Conservation (phyloP, 768 basidiomycete genomes). For the Boletus eberwhitei region DNA sequence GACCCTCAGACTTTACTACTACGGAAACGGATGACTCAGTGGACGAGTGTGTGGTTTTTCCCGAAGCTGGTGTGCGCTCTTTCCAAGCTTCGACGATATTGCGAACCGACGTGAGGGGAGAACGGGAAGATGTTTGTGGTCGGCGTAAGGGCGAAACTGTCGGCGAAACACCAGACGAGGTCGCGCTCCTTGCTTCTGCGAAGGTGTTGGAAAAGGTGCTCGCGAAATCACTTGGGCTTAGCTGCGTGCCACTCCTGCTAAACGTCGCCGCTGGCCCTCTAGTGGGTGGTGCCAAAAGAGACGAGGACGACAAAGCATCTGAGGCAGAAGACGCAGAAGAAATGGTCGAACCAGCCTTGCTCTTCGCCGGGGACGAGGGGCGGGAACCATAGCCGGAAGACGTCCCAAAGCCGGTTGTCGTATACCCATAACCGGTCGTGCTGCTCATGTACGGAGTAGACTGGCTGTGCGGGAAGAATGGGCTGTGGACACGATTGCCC, state of each 20-base stretch:
- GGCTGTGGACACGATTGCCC: conserved; percentile 31
- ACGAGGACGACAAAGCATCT: conserved; percentile 33
- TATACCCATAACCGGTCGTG: conserved; percentile 36
- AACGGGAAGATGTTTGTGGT: conserved; percentile 64
- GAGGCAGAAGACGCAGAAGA: conserved; percentile 26
- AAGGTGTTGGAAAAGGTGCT: conserved; percentile 39
- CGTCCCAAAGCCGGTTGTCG: conserved; percentile 30
- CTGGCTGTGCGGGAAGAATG: conserved; percentile 31
- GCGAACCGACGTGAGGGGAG: conserved; percentile 68
- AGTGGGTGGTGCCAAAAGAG: conserved; percentile 48
- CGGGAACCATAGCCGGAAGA: conserved; percentile 38
- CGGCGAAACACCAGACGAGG: conserved; percentile 35
- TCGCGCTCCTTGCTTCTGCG: conserved; percentile 34
- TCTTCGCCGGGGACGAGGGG: conserved; percentile 48
- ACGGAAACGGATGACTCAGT: conserved; percentile 41
- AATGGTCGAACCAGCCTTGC: conserved; percentile 32
- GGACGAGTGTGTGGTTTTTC: conserved; percentile 31
- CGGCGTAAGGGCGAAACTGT: conserved; percentile 54
- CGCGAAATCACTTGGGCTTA: conserved; percentile 36
- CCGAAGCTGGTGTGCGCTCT: conserved; percentile 56
- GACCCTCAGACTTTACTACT: conserved; percentile 25
- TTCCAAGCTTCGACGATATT: conserved; percentile 83
- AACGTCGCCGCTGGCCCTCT: conserved; percentile 29
- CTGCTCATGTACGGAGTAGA: conserved; percentile 40
- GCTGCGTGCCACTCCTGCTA: conserved; percentile 30